A percentile compares a stretch with the other conserved stretches of the same genome.
These are phyloP conservation scores for Chaetomium fimeti DNA, from an alignment of 495 filamentous ascomycete genomes.

Conservation along the genomic window DNA sequence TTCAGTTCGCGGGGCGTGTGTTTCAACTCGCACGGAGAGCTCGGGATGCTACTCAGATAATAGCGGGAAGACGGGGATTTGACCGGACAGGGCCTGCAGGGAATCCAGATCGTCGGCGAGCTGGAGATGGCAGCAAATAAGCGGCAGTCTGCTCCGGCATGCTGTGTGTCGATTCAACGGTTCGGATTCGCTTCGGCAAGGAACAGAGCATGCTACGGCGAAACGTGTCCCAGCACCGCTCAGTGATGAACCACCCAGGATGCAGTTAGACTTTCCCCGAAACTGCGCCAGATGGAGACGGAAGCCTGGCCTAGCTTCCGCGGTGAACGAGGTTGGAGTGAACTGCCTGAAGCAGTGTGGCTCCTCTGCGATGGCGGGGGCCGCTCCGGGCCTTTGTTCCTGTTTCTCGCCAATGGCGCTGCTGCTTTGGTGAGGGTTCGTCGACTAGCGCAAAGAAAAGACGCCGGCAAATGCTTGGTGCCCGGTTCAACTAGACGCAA, in stretches of 20 bases:
- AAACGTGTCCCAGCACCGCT: slow-evolving; percentile 2
- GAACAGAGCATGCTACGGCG: slow-evolving; percentile 4
- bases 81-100: slow-evolving; percentile 36
- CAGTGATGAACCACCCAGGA: not conserved
- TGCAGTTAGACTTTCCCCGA: not conserved
- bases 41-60: slow-evolving; percentile 16
- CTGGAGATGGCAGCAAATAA: slow-evolving; percentile 26
- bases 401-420: not conserved
- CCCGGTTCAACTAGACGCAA: too few relatives aligned
- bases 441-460: not conserved
- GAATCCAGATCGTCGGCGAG: slow-evolving; percentile 33
- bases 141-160: slow-evolving; percentile 21
- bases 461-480: too few relatives aligned
- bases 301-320: not conserved
- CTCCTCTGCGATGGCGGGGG: not conserved
- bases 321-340: not conserved
- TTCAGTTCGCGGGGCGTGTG: slow-evolving; percentile 22
- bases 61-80: slow-evolving; percentile 22
- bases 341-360: not conserved
- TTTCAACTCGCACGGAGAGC: slow-evolving; percentile 17
- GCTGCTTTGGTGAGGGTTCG: not conserved
- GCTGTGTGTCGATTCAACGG: not conserved
- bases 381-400: not conserved
- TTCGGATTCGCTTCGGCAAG: slow-evolving; percentile 23
- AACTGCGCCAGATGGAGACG: not conserved